phyloP scores from a whole-genome alignment of 768 basidiomycete species.

The Daedaleopsis nitida region DNA sequence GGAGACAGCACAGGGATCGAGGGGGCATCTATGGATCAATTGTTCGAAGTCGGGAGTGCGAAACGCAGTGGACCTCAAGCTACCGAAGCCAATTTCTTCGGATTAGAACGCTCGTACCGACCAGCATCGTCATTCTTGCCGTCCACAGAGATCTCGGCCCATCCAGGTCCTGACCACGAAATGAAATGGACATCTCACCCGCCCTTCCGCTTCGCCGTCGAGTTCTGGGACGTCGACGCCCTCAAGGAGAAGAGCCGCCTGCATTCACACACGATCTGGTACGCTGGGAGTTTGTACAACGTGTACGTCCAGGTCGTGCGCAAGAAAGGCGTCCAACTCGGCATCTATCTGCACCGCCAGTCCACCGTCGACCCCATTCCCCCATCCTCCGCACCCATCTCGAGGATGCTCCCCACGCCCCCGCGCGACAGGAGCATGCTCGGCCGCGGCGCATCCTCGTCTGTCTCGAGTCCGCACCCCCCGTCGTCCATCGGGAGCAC shows the following conservation, averaged over 20 bases:
- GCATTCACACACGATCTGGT: conserved; percentile 87
- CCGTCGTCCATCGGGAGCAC: conserved; percentile 7
- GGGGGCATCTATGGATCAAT: conserved; percentile 66
- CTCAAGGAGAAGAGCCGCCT: conserved; percentile 84
- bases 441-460: conserved; percentile 12
- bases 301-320: conserved; percentile 87
- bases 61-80: conserved; percentile 26
- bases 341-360: conserved; percentile 88
- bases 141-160: not conserved
- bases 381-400: conserved; percentile 56
- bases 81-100: conserved; percentile 64
- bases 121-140: conserved; percentile 31
- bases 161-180: conserved; percentile 43
- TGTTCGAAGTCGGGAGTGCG: conserved; percentile 45
- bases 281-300: conserved; percentile 86
- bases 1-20: conserved; percentile 65
- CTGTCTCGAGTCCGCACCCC: conserved; percentile 18
- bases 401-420: not conserved
- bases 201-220: conserved; percentile 84
- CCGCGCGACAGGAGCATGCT: conserved; percentile 12
- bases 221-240: conserved; percentile 85
- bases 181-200: conserved; percentile 70
- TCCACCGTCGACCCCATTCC: conserved; percentile 80
- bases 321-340: conserved; percentile 81
- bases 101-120: conserved; percentile 51